Evolutionary conservation across 2,329 filamentous ascomycete species (phyloP), one percentile per base, ranked within the genome.

Genomic region (Aureobasidium melanogenum): DNA sequence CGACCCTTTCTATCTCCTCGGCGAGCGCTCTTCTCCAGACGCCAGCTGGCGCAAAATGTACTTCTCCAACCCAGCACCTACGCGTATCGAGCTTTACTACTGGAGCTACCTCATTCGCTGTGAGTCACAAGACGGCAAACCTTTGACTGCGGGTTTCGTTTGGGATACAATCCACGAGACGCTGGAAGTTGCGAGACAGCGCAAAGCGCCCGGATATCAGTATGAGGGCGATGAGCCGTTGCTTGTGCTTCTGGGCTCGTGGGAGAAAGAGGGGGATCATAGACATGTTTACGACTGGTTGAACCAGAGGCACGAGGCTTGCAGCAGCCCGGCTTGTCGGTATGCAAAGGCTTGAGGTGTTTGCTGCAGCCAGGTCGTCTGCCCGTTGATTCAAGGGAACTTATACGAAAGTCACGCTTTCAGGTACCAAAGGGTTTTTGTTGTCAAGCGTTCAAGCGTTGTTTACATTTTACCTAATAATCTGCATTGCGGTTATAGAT

Each of bases 231-330:
- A 59, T 7, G 56, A 59, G 44, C 56, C 56, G 2, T 44, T 59
- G 43, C 56, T 59, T 19, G 56, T 59, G 43, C 56, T 59, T 7
- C 44, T 59, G 56, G 56, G 56, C 4, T 39, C 56, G 4, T 59
- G 56, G 56, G 43, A 59, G 24, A 38, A 48, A 24, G 56, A 59
- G 44, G 56, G 26, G 17, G 32, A 50, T 38, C 24, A 56, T 24
- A 50, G 56, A 41, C 56, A 59, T 32, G 56, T 59, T 2, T 59
- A 59, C 22, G 56, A 59, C 34, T 59, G 56, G 56, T 32, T 59
- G 56, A 59, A 50, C 10, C 56, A 59, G 17, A 48, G 56, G 56
- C 56, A 59, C 32, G 56, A 59, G 24, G 43, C 43, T 24, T 59
- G 56, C 24, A 41, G 39, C 41, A 59, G 56, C 24, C 56, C 44